phyloP scores from a whole-genome alignment of 1,284 basidiomycete species.

The Pascua sp. region DNA sequence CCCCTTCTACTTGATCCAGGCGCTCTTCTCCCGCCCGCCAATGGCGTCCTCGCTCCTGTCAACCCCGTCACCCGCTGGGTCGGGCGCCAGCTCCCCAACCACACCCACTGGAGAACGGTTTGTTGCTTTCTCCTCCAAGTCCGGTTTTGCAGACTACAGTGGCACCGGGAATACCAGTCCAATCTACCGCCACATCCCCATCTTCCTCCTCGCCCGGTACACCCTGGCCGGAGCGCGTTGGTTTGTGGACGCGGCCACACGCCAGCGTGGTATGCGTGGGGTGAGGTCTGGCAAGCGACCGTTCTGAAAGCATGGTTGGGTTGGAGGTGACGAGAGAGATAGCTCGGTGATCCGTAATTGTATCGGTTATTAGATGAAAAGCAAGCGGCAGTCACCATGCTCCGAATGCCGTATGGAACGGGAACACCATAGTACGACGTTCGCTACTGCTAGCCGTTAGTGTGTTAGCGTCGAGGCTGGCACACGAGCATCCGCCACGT shows the following conservation, averaged over 20 bases:
- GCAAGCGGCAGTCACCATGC: too few relatives aligned
- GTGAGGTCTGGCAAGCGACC: not conserved
- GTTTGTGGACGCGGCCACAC: constrained; percentile 32
- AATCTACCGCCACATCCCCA: constrained; percentile 18
- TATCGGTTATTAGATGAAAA: too few relatives aligned
- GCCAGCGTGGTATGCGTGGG: constrained; percentile 21
- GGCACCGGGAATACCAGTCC: not conserved
- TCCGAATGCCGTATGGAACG: too few relatives aligned
- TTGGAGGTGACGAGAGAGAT: too few relatives aligned
- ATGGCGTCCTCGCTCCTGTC: constrained; percentile 9
- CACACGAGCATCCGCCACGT: too few relatives aligned
- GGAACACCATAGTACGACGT: too few relatives aligned
- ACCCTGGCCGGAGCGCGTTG: constrained; percentile 32
- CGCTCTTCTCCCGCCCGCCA: constrained; percentile 32
- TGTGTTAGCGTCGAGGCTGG: too few relatives aligned
- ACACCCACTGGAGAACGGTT: too few relatives aligned
- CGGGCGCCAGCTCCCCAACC: not conserved
- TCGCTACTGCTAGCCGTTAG: too few relatives aligned
- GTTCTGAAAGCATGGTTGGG: too few relatives aligned
- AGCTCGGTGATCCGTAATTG: too few relatives aligned
- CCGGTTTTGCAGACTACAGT: not conserved
- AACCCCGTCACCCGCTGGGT: constrained; percentile 7
- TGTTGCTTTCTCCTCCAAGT: too few relatives aligned
- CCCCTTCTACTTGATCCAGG: constrained; percentile 47
- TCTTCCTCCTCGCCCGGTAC: constrained; percentile 43